phyloP scores from a whole-genome alignment of 2,329 filamentous ascomycete species.

The Metarhizium humberi region DNA sequence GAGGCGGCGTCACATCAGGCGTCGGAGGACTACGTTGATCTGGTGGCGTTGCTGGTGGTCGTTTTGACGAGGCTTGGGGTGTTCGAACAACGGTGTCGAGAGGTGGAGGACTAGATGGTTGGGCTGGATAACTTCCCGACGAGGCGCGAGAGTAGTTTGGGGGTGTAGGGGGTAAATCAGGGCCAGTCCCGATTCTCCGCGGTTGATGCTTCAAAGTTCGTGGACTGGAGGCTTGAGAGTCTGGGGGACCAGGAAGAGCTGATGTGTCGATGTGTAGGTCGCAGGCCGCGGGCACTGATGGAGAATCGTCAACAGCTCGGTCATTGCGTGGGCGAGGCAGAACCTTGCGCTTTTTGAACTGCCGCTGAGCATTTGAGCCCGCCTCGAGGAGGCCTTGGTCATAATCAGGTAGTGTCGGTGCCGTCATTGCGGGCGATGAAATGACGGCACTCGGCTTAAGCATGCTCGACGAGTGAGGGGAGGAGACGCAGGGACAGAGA shows the following conservation, averaged over 20 bases:
- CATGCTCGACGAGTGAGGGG: slow-evolving; percentile 12
- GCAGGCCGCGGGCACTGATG: slow-evolving; percentile 13
- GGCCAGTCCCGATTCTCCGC: slow-evolving; percentile 32
- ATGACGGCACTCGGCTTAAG: slow-evolving; percentile 13
- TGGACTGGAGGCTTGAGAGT: slow-evolving; percentile 21
- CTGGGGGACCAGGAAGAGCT: background rate
- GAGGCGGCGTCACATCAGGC: slow-evolving; percentile 66
- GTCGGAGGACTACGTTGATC: slow-evolving; percentile 62
- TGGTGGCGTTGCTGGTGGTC: slow-evolving; percentile 49
- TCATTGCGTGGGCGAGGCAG: slow-evolving; percentile 27
- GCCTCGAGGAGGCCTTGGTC: slow-evolving; percentile 16
- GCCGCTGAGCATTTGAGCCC: slow-evolving; percentile 21
- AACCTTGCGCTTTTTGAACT: slow-evolving; percentile 38
- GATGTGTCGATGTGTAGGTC: slow-evolving; percentile 19
- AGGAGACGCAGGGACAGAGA: slow-evolving; percentile 2
- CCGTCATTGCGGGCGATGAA: slow-evolving; percentile 24
- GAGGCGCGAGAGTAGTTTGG: slow-evolving; percentile 51
- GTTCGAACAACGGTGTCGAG: slow-evolving; percentile 28
- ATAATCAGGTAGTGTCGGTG: slow-evolving; percentile 17
- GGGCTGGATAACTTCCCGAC: slow-evolving; percentile 38
- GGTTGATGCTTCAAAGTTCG: slow-evolving; percentile 32
- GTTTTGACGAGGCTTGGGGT: slow-evolving; percentile 26
- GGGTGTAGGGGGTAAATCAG: slow-evolving; percentile 52
- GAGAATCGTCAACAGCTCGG: slow-evolving; percentile 14
- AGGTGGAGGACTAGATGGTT: slow-evolving; percentile 31